A percentile compares a stretch with the other conserved stretches of the same genome.
These are phyloP conservation scores for Barnettozyma siamensis DNA, from an alignment of 805 yeast species.

Conservation along the genomic window DNA sequence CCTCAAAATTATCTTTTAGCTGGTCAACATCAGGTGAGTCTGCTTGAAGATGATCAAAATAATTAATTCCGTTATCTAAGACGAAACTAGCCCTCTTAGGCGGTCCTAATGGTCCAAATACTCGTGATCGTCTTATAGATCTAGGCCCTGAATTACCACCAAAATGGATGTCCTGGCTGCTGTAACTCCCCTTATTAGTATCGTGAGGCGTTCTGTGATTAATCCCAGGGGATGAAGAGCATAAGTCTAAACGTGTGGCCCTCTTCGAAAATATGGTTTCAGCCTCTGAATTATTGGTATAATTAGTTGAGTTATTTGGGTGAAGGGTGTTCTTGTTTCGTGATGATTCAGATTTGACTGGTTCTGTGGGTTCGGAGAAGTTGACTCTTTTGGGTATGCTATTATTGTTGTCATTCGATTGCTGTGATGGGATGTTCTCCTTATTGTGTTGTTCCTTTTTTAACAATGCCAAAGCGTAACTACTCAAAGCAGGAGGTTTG, in stretches of 20 bases:
- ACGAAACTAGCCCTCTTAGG: conserved; percentile 28
- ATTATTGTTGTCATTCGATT: neutral
- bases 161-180: conserved; percentile 7
- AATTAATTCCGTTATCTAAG: neutral
- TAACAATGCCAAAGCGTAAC: conserved; percentile 50
- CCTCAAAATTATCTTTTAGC: neutral
- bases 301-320: conserved; percentile 9
- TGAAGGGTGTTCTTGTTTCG: conserved; percentile 6
- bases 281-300: conserved; percentile 19
- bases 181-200: conserved; percentile 2
- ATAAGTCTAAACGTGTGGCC: conserved; percentile 9
- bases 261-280: conserved; percentile 22
- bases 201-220: conserved; percentile 19
- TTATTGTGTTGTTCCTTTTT: conserved; percentile 27
- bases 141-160: conserved; percentile 16
- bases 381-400: conserved; percentile 21
- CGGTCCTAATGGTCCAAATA: conserved; percentile 30
- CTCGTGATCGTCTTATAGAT: conserved; percentile 25
- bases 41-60: no score
- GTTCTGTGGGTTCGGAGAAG: conserved; percentile 17
- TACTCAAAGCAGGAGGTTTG: conserved; percentile 55
- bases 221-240: conserved; percentile 15
- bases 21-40: no score
- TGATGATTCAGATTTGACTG: conserved; percentile 1
- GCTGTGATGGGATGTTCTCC: conserved; percentile 3